A percentile compares a stretch with the other conserved stretches of the same genome.
Conservation (phyloP, 2,329 filamentous ascomycete genomes). For the Kalaharituber pfeilii region DNA sequence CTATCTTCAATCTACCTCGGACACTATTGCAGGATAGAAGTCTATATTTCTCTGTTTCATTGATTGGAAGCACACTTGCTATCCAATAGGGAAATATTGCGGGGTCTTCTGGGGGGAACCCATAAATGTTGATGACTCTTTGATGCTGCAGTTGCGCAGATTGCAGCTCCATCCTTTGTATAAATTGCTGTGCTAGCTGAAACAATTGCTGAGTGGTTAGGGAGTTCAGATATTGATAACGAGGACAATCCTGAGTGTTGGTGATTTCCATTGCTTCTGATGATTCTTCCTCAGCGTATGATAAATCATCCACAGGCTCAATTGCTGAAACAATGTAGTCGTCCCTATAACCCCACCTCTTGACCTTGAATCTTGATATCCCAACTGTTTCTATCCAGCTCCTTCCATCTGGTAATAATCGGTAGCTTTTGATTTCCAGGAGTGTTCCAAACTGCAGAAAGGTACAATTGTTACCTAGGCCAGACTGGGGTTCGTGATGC, state of each 20-base stretch:
- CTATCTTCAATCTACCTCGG: constrained; percentile 65
- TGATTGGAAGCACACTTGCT: constrained; percentile 60
- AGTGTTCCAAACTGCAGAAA: constrained; percentile 66
- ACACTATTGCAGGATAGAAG: constrained; percentile 59
- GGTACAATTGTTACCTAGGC: constrained; percentile 32
- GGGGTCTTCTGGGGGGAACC: constrained; percentile 58
- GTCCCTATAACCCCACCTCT: constrained; percentile 47
- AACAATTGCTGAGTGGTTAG: constrained; percentile 58
- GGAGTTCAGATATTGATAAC: neutral
- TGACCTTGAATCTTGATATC: constrained; percentile 56
- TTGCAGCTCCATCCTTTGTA: constrained; percentile 47
- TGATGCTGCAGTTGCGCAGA: constrained; percentile 60
- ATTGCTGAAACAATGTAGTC: constrained; percentile 63
- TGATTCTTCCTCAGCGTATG: constrained; percentile 60
- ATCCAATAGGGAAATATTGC: constrained; percentile 81
- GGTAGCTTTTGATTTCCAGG: constrained; percentile 54
- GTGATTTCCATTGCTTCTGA: constrained; percentile 57
- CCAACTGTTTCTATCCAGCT: constrained; percentile 67
- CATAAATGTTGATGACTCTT: constrained; percentile 55
- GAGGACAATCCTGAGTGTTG: constrained; percentile 19
- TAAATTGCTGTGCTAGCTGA: constrained; percentile 46
- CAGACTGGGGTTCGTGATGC: constrained; percentile 35
- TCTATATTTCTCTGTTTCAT: constrained; percentile 61
- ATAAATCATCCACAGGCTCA: constrained; percentile 66
- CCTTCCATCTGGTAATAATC: constrained; percentile 60